Percentiles rank a stretch among this genome's conserved stretches.
Evolutionary conservation across 1,284 basidiomycete species (phyloP).

Genomic region (Ganoderma lucidum): DNA sequence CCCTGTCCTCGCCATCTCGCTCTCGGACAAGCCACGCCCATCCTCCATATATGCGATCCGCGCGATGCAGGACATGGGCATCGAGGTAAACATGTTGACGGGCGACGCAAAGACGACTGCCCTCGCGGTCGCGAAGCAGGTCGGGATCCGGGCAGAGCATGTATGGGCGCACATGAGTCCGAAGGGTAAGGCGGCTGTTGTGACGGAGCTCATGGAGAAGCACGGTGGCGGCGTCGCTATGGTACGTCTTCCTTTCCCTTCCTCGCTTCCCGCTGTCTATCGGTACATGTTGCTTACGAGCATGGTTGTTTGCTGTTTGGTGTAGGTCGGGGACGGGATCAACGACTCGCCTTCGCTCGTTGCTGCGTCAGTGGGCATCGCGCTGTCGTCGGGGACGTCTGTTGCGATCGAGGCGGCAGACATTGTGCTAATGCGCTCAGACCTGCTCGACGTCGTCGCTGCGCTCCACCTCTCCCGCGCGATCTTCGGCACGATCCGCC

Average conservation of each 20-base stretch:
- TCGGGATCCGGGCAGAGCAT: slow-evolving; percentile 82
- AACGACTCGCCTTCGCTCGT: slow-evolving; percentile 98
- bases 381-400: slow-evolving; percentile 94
- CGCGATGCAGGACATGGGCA: slow-evolving; percentile 86
- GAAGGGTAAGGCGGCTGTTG: slow-evolving; percentile 88
- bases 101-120: slow-evolving; percentile 89
- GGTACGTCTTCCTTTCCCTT: slow-evolving; percentile 57
- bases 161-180: slow-evolving; percentile 93
- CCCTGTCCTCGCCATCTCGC: slow-evolving; percentile 60
- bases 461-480: slow-evolving; percentile 90
- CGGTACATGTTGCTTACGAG: neutral
- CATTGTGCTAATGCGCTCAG: slow-evolving; percentile 96
- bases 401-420: slow-evolving; percentile 98
- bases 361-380: slow-evolving; percentile 94
- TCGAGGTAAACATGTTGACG: slow-evolving; percentile 91
- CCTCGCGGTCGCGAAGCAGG: slow-evolving; percentile 84
- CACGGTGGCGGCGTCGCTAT: slow-evolving; percentile 83
- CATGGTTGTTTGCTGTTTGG: neutral
- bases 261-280: slow-evolving; percentile 6
- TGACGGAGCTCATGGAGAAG: slow-evolving; percentile 81
- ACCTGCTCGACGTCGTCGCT: slow-evolving; percentile 96
- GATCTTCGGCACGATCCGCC: slow-evolving; percentile 92
- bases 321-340: slow-evolving; percentile 96
- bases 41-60: slow-evolving; percentile 84
- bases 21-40: slow-evolving; percentile 86